A percentile compares a stretch with the other conserved stretches of the same genome.
phyloP scores from a whole-genome alignment of 306 rosid genomes.

The Astragalus glycyphyllos region DNA sequence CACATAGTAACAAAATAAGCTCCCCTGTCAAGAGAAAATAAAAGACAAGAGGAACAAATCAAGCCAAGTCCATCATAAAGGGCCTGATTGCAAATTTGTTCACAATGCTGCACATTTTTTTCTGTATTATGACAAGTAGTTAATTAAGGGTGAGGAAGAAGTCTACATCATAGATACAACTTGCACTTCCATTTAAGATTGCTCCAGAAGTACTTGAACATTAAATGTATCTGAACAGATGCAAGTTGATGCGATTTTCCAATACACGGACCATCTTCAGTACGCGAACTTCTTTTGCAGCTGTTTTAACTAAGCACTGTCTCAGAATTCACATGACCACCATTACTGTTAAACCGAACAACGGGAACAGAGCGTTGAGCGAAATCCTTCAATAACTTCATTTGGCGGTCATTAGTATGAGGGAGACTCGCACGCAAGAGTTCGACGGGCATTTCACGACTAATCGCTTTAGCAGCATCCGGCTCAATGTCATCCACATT shows the following conservation, averaged over 20 bases:
- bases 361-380: constrained; percentile 62
- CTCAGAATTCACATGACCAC: constrained; percentile 75
- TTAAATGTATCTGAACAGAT: constrained; percentile 28
- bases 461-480: constrained; percentile 56
- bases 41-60: constrained; percentile 50
- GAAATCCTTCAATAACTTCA: constrained; percentile 54
- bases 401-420: constrained; percentile 57
- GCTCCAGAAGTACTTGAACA: constrained; percentile 32
- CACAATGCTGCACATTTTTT: constrained; percentile 49
- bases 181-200: constrained; percentile 38
- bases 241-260: constrained; percentile 36
- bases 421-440: constrained; percentile 67
- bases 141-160: constrained; percentile 38
- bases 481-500: constrained; percentile 49
- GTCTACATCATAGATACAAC: constrained; percentile 44
- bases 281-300: constrained; percentile 10
- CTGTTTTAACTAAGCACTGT: constrained; percentile 66
- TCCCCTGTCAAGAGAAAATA: constrained; percentile 51
- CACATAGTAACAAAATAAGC: constrained; percentile 69
- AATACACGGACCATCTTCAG: constrained; percentile 34
- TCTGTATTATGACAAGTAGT: constrained; percentile 40
- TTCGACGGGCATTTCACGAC: constrained; percentile 64
- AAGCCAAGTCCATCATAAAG: constrained; percentile 41
- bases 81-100: constrained; percentile 55
- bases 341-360: constrained; percentile 52